Conservation (phyloP, 2,329 filamentous ascomycete genomes). For the Pochonia chlamydosporia region DNA sequence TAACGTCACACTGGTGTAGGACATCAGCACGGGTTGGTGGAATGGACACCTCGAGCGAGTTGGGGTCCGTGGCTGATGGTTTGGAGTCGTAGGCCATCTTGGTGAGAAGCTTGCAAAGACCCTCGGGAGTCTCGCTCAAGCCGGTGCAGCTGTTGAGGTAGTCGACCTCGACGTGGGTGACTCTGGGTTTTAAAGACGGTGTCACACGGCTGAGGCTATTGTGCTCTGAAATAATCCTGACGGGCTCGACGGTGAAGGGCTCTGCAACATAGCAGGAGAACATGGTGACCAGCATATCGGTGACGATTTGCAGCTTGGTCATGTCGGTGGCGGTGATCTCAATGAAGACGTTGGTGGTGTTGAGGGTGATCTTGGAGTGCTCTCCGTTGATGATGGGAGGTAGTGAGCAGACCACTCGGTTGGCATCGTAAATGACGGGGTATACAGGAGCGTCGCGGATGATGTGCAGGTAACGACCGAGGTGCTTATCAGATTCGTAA, state of each 20-base stretch:
- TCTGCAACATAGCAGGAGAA: constrained; percentile 89
- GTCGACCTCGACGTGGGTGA: constrained; percentile 76
- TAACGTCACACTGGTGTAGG: constrained; percentile 93
- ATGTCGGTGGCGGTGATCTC: constrained; percentile 94
- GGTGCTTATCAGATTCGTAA: constrained; percentile 90
- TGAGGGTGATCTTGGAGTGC: constrained; percentile 88
- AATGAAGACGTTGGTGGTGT: constrained; percentile 93
- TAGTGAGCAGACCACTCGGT: constrained; percentile 81
- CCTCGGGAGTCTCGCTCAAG: constrained; percentile 64
- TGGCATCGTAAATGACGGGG: constrained; percentile 89
- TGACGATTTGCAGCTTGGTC: constrained; percentile 94
- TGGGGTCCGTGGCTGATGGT: constrained; percentile 63
- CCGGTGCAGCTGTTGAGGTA: constrained; percentile 95
- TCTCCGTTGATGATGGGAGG: constrained; percentile 97
- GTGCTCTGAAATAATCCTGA: constrained; percentile 88
- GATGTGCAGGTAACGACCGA: constrained; percentile 87
- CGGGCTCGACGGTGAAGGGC: constrained; percentile 86
- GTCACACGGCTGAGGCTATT: constrained; percentile 77
- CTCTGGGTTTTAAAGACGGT: constrained; percentile 72
- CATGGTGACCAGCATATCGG: constrained; percentile 94
- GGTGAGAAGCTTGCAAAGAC: constrained; percentile 72
- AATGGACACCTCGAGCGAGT: constrained; percentile 74
- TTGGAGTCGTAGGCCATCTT: constrained; percentile 86
- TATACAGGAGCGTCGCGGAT: constrained; percentile 92
- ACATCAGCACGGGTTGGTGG: constrained; percentile 91